A percentile compares a stretch with the other conserved stretches of the same genome.
phyloP scores from a whole-genome alignment of 352 stramenopile genomes.

The Phytophthora brassicae region DNA sequence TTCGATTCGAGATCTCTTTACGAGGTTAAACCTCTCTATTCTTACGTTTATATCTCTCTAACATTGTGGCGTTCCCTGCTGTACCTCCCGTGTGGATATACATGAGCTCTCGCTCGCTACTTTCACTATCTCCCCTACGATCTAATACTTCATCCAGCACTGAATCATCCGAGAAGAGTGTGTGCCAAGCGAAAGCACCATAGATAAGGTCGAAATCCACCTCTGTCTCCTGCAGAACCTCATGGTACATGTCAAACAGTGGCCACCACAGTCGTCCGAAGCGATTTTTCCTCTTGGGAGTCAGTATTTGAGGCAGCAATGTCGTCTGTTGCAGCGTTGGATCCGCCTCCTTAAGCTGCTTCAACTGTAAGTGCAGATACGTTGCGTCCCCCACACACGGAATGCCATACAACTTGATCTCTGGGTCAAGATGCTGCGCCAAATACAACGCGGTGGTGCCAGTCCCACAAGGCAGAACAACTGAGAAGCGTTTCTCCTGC shows the following conservation, averaged over 20 bases:
- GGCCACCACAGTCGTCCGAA: slow-evolving; percentile 69
- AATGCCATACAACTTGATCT: slow-evolving; percentile 55
- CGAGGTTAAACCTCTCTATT: slow-evolving; percentile 1
- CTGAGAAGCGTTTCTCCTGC: slow-evolving; percentile 38
- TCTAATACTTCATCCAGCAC: slow-evolving; percentile 39
- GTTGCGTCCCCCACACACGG: slow-evolving; percentile 68
- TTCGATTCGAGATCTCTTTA: slow-evolving; percentile 21
- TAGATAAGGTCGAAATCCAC: slow-evolving; percentile 84
- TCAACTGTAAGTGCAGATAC: slow-evolving; percentile 66
- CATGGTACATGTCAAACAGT: slow-evolving; percentile 58
- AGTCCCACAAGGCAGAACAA: slow-evolving; percentile 76
- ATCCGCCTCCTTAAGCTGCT: slow-evolving; percentile 39
- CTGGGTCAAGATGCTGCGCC: slow-evolving; percentile 56
- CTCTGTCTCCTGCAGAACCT: slow-evolving; percentile 55
- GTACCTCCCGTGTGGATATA: slow-evolving; percentile 84
- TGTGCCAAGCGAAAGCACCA: slow-evolving; percentile 73
- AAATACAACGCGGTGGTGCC: slow-evolving; percentile 83
- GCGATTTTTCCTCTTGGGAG: slow-evolving; percentile 51
- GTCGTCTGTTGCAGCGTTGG: slow-evolving; percentile 7
- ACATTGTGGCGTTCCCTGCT: slow-evolving; percentile 73
- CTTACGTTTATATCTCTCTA: slow-evolving; percentile 57
- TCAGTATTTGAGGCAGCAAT: slow-evolving; percentile 44
- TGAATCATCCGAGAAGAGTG: slow-evolving; percentile 58
- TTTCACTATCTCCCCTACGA: neutral
- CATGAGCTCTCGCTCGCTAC: slow-evolving; percentile 46